Evolutionary conservation across 2,329 filamentous ascomycete genomes (phyloP), one percentile per base, ranked within the genome.

Genomic region (Beauveria asiatica): DNA sequence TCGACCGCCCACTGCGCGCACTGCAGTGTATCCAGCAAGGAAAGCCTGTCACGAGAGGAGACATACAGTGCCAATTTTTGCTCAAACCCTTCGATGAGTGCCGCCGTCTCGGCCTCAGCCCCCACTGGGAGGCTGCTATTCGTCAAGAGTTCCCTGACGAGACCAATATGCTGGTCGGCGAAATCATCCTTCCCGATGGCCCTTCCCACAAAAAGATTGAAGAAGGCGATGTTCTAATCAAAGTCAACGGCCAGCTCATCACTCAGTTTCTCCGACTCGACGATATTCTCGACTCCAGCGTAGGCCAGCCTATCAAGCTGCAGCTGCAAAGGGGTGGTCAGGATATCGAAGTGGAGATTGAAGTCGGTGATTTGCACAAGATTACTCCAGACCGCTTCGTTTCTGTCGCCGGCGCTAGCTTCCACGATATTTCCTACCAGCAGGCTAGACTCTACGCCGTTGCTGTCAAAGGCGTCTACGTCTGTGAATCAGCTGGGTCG

Each of bases 81-180:
- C 83, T 99, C 63, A 97, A 97, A 74, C 91, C 94, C 0, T 99
- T 99, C 67, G 95, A 99, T 67, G 95, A 99, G 73, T 97, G 94
- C 73, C 86, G 93, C 59, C 84, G 94, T 62, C 79, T 99, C 11
- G 94, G 94, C 8, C 79, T 99, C 62, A 90, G 84, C 2, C 81
- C 92, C 0, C 83, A 91, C 56, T 95, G 91, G 86, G 94, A 99
- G 77, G 87, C 89, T 42, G 86, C 87, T 60, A 85, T 96, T 64
- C 87, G 94, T 39, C 85, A 89, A 66, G 80, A 84, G 27, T 96
- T 96, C 66, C 94, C 95, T 1, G 88, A 90, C 67, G 94, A 97
- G 76, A 97, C 92, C 25, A 95, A 94, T 69, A 92, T 99, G 90
- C 83, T 99, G 30, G 93, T 97, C 13, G 93, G 92, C 21, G 95